Evolutionary conservation across 164 flowering plant species (phyloP).

Genomic region (Protea cynaroides): DNA sequence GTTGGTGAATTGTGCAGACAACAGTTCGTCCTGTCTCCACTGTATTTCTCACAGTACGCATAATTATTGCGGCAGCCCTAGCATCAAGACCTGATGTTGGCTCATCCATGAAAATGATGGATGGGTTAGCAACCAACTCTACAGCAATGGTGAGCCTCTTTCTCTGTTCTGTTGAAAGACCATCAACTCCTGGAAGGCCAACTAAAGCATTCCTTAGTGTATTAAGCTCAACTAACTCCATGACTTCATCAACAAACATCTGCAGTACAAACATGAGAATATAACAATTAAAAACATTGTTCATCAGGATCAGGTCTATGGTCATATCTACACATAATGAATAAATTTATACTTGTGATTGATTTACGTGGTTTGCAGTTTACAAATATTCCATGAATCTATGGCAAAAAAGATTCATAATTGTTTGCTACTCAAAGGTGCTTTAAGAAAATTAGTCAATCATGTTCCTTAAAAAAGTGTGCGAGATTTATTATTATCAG

Average conservation of each 20-base stretch:
- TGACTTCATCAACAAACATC: constrained; percentile 63
- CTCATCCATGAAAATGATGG: constrained; percentile 70
- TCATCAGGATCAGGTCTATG: not conserved
- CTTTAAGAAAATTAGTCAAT: too few relatives aligned
- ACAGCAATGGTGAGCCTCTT: constrained; percentile 74
- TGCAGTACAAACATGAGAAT: constrained; percentile 3
- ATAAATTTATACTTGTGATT: too few relatives aligned
- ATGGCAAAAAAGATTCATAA: too few relatives aligned
- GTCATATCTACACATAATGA: not conserved
- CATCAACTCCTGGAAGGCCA: constrained; percentile 60
- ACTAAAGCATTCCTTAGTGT: constrained; percentile 43
- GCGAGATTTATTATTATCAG: too few relatives aligned
- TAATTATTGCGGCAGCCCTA: constrained; percentile 69
- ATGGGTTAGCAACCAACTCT: constrained; percentile 70
- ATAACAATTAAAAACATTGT: not conserved
- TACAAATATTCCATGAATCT: too few relatives aligned
- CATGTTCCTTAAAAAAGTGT: too few relatives aligned
- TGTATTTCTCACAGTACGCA: constrained; percentile 67
- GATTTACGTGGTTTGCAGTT: too few relatives aligned
- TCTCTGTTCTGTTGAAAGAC: constrained; percentile 69
- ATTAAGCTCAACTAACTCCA: constrained; percentile 56
- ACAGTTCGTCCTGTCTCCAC: constrained; percentile 72
- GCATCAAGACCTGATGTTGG: constrained; percentile 73
- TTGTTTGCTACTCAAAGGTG: too few relatives aligned
- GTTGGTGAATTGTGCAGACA: constrained; percentile 77